These are phyloP conservation scores for Annulohypoxylon moriforme DNA, from an alignment of 495 filamentous ascomycete species.

Conservation along the genomic window DNA sequence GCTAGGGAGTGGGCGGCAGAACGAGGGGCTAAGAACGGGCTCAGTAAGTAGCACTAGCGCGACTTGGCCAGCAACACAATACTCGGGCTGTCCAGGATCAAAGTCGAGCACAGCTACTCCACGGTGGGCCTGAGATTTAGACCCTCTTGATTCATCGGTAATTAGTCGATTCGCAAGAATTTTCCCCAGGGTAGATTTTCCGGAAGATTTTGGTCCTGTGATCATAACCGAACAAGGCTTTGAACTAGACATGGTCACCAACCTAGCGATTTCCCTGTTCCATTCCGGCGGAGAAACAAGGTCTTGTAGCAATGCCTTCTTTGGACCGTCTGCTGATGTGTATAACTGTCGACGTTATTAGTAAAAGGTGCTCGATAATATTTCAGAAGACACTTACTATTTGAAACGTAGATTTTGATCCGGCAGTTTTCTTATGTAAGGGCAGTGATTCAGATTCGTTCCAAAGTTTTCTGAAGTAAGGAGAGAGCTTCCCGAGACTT, in stretches of 20 bases:
- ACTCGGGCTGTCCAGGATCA: constrained; percentile 88
- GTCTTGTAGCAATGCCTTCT: constrained; percentile 63
- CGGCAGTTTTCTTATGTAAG: constrained; percentile 2
- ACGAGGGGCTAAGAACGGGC: constrained; percentile 78
- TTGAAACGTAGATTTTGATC: constrained; percentile 49
- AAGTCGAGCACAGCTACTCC: constrained; percentile 77
- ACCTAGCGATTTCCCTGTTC: constrained; percentile 61
- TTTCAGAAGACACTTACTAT: constrained; percentile 46
- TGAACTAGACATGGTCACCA: constrained; percentile 56
- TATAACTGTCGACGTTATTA: constrained; percentile 55
- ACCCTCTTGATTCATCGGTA: constrained; percentile 50
- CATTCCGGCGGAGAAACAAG: constrained; percentile 74
- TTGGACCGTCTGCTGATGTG: constrained; percentile 58
- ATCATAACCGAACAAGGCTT: constrained; percentile 64
- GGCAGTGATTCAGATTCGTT: constrained; percentile 56
- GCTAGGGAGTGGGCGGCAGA: constrained; percentile 70
- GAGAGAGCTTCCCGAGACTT: constrained; percentile 70
- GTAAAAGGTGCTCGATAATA: not conserved
- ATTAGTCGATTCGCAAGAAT: constrained; percentile 81
- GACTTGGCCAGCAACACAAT: constrained; percentile 78
- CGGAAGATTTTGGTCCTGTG: constrained; percentile 84
- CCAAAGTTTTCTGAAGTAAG: constrained; percentile 81
- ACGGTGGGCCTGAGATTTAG: constrained; percentile 44
- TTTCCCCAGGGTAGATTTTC: constrained; percentile 87
- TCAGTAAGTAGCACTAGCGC: constrained; percentile 73